Conservation (phyloP, 2,329 filamentous ascomycete genomes). For the Dryadomyces quercivorus region DNA sequence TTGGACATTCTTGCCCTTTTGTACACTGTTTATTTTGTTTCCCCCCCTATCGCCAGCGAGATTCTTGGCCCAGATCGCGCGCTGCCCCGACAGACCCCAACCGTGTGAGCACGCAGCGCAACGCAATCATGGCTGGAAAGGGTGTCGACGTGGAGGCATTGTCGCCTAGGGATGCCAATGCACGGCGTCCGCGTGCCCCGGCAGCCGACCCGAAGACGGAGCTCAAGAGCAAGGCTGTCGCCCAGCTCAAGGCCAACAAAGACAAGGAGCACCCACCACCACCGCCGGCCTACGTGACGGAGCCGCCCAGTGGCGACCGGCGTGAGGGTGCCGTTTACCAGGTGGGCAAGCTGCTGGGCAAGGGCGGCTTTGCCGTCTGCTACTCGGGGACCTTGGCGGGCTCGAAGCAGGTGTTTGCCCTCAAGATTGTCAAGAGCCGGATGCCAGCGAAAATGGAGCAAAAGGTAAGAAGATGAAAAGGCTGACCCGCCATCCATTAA, state of each 20-base stretch:
- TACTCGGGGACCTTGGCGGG: conserved; percentile 58
- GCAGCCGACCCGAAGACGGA: conserved; percentile 41
- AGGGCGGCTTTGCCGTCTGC: conserved; percentile 74
- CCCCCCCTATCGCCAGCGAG: neutral
- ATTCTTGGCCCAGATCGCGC: too few species aligned
- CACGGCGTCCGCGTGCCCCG: conserved; percentile 34
- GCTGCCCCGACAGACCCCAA: neutral
- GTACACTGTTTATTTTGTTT: neutral
- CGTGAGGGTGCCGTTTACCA: conserved; percentile 60
- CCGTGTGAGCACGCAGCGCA: conserved; percentile 12
- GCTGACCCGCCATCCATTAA: too few species aligned
- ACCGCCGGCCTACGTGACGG: conserved; percentile 45
- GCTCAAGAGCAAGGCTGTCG: conserved; percentile 38
- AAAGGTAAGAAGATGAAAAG: conserved; percentile 44
- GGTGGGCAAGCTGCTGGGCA: conserved; percentile 62
- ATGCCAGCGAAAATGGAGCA: conserved; percentile 78
- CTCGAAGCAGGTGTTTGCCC: conserved; percentile 55
- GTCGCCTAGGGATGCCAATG: conserved; percentile 53
- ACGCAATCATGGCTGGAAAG: conserved; percentile 27
- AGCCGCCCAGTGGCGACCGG: conserved; percentile 56
- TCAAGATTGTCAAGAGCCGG: conserved; percentile 74
- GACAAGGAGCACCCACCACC: conserved; percentile 57
- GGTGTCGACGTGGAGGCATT: conserved; percentile 50
- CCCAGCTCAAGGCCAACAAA: conserved; percentile 42
- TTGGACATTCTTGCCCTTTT: neutral